phyloP scores from a whole-genome alignment of 108 stramenopile genomes.

The Cafeteria roenbergensis region DNA sequence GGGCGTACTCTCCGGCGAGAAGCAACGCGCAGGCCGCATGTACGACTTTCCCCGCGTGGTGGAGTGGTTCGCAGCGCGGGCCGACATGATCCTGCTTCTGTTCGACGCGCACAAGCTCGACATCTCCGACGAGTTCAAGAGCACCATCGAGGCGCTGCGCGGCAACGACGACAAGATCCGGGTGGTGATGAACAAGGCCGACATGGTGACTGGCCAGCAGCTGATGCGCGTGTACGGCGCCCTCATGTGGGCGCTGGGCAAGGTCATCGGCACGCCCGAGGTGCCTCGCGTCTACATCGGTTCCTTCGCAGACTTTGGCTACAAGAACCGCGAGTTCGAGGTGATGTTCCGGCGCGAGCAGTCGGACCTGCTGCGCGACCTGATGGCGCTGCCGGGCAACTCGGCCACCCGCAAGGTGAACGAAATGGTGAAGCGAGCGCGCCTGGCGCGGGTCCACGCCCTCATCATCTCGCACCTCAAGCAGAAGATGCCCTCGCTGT shows the following conservation, averaged over 20 bases:
- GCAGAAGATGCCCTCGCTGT: slow-evolving; percentile 88
- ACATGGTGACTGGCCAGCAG: slow-evolving; percentile 74
- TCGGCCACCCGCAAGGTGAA: slow-evolving; percentile 92
- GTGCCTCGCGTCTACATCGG: slow-evolving; percentile 96
- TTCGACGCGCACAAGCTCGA: slow-evolving; percentile 95
- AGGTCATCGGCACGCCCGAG: slow-evolving; percentile 89
- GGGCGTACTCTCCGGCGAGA: slow-evolving; percentile 46
- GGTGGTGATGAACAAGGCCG: slow-evolving; percentile 88
- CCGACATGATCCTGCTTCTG: slow-evolving; percentile 82
- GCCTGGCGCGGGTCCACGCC: slow-evolving; percentile 89
- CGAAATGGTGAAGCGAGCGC: slow-evolving; percentile 89
- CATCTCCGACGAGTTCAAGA: slow-evolving; percentile 80
- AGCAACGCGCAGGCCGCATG: slow-evolving; percentile 43
- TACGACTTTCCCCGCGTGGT: slow-evolving; percentile 26
- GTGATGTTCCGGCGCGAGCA: slow-evolving; percentile 68
- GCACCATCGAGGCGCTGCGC: slow-evolving; percentile 65
- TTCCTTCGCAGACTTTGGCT: slow-evolving; percentile 72
- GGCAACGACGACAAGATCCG: slow-evolving; percentile 79
- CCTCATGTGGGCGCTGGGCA: slow-evolving; percentile 88
- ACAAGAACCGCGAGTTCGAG: slow-evolving; percentile 57
- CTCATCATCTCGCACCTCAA: slow-evolving; percentile 92
- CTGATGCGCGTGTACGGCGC: slow-evolving; percentile 97
- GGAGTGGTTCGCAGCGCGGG: slow-evolving; percentile 48
- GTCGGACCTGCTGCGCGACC: slow-evolving; percentile 78
- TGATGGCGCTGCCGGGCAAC: slow-evolving; percentile 75